A percentile compares a stretch with the other conserved stretches of the same genome.
Conservation (phyloP, 169 alveolate species). For the Babesia ovis region DNA sequence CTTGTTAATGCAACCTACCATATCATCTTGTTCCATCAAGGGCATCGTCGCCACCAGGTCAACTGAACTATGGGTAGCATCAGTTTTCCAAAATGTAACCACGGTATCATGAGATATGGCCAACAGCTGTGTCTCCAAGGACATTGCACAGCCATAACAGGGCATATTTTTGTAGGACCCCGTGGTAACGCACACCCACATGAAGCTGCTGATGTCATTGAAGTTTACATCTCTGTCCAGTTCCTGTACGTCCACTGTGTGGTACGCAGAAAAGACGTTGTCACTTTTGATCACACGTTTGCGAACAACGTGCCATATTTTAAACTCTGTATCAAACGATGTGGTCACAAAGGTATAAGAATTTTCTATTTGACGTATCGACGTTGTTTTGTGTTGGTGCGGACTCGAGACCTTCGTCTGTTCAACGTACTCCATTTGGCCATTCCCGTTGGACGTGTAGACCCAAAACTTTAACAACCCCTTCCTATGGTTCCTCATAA, state of each 20-base stretch:
- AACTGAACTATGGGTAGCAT: background rate
- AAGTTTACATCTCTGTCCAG: slow-evolving; percentile 2
- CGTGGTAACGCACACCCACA: slow-evolving; percentile 45
- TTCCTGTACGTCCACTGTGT: slow-evolving; percentile 14
- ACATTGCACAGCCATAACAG: slow-evolving; percentile 19
- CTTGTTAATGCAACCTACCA: background rate
- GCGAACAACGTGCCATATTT: slow-evolving; percentile 36
- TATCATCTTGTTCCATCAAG: background rate
- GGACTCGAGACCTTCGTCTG: slow-evolving; percentile 50
- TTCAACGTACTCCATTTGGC: background rate
- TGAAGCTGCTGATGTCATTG: slow-evolving; percentile 8
- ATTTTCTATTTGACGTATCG: slow-evolving; percentile 21
- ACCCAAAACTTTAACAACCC: slow-evolving; percentile 46
- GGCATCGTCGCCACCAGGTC: slow-evolving; percentile 24
- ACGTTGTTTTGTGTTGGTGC: slow-evolving; percentile 26
- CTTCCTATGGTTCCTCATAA: slow-evolving; percentile 24
- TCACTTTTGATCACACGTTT: slow-evolving; percentile 26
- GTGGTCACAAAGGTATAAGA: slow-evolving; percentile 36
- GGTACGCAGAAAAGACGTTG: slow-evolving; percentile 17
- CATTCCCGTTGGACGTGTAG: background rate
- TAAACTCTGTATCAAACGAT: slow-evolving; percentile 52
- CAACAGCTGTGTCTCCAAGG: background rate
- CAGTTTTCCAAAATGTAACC: slow-evolving; percentile 39
- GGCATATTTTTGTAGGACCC: slow-evolving; percentile 55
- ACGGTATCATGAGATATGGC: slow-evolving; percentile 40